A percentile compares a stretch with the other conserved stretches of the same genome.
phyloP scores from a whole-genome alignment of 768 basidiomycete genomes.

The Solioccasus polychromus region DNA sequence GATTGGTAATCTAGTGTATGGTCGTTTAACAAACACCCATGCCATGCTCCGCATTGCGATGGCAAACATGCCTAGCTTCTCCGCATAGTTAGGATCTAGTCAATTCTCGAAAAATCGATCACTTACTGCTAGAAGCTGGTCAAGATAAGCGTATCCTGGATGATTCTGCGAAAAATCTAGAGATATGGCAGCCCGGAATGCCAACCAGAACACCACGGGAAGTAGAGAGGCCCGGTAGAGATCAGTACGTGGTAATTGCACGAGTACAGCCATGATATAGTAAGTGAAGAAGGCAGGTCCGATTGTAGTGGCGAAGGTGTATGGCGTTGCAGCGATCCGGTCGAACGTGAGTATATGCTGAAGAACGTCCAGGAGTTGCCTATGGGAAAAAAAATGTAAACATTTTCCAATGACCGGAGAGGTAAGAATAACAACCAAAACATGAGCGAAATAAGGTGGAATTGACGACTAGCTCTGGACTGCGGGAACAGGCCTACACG shows the following conservation, averaged over 20 bases:
- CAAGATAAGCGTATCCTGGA: conserved; percentile 12
- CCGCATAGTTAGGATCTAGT: background rate
- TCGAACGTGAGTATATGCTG: conserved; percentile 14
- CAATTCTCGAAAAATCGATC: no score
- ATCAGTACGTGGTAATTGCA: conserved; percentile 45
- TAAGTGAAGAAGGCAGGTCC: conserved; percentile 43
- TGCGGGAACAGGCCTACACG: no score
- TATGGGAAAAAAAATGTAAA: conserved; percentile 5
- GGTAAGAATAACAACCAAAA: conserved; percentile 11
- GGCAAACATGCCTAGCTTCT: conserved; percentile 23
- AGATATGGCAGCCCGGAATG: conserved; percentile 37
- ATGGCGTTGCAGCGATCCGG: conserved; percentile 14
- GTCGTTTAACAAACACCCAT: conserved; percentile 17
- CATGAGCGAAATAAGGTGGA: no score
- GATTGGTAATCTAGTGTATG: conserved; percentile 16
- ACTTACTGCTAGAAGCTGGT: conserved; percentile 24
- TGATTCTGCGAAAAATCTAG: conserved; percentile 23
- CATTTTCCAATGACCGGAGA: background rate
- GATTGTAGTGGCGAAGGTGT: conserved; percentile 36
- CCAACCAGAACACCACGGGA: conserved; percentile 44
- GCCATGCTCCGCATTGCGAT: conserved; percentile 22
- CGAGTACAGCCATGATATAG: conserved; percentile 52
- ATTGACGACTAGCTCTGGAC: no score
- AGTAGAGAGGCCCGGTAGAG: conserved; percentile 45
- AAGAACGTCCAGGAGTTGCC: conserved; percentile 4